phyloP scores from a whole-genome alignment of 177 flowering plant species.

The Telopea speciosissima region DNA sequence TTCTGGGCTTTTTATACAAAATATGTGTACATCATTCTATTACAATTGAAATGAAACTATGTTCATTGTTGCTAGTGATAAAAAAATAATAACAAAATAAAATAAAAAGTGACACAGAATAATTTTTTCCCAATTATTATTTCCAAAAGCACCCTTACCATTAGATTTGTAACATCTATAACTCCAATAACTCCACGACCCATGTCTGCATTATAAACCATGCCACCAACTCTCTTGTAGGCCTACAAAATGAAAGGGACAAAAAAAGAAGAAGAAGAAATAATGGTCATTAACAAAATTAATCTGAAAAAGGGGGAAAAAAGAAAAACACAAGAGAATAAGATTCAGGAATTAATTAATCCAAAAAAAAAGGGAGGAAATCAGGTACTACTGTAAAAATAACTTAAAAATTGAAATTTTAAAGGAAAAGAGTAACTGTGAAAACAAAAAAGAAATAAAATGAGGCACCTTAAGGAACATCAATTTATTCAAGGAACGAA shows the following conservation, averaged over 20 bases:
- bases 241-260: slow-evolving; percentile 30
- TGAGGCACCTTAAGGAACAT: no score
- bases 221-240: slow-evolving; percentile 66
- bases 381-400: background rate
- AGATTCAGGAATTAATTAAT: no score
- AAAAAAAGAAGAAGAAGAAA: background rate
- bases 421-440: no score
- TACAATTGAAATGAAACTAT: no score
- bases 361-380: background rate
- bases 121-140: background rate
- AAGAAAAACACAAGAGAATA: no score
- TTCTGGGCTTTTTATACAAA: no score
- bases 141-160: slow-evolving; percentile 31
- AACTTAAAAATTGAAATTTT: background rate
- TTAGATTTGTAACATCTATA: slow-evolving; percentile 46
- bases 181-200: slow-evolving; percentile 63
- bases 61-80: no score
- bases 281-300: background rate
- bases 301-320: no score
- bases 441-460: no score
- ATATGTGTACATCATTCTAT: no score
- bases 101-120: background rate
- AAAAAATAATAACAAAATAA: no score
- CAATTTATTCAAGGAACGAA: no score
- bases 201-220: slow-evolving; percentile 53